These are phyloP conservation scores for Annona cherimola DNA, from an alignment of 164 flowering plant genomes.

Conservation along the genomic window DNA sequence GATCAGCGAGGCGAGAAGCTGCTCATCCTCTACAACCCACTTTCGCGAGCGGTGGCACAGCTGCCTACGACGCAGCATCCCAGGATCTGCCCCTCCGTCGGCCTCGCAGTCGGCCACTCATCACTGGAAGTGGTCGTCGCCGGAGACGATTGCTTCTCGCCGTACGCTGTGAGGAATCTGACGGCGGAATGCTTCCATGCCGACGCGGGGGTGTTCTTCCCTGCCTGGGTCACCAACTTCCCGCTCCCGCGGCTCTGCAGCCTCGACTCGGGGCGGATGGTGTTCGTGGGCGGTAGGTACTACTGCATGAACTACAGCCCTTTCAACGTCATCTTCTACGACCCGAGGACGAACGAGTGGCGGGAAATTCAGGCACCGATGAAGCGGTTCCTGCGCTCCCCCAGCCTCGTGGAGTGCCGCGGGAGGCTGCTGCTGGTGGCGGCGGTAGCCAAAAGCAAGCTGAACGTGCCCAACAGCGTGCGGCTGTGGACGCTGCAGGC, in stretches of 20 bases:
- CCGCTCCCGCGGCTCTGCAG: constrained; percentile 74
- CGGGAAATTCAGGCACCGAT: constrained; percentile 81
- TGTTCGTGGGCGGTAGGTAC: constrained; percentile 39
- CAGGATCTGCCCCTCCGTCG: constrained; percentile 74
- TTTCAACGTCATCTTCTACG: constrained; percentile 56
- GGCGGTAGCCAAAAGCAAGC: constrained; percentile 89
- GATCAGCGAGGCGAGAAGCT: constrained; percentile 58
- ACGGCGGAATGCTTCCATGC: constrained; percentile 68
- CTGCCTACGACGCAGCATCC: constrained; percentile 61
- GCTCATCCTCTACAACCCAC: constrained; percentile 63
- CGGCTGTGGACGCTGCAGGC: constrained; percentile 69
- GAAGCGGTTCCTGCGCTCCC: constrained; percentile 73
- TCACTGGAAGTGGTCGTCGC: constrained; percentile 58
- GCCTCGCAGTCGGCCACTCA: constrained; percentile 38
- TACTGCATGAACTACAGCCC: constrained; percentile 93
- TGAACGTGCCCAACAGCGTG: constrained; percentile 76
- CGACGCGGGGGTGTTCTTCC: constrained; percentile 58
- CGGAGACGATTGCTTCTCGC: constrained; percentile 86
- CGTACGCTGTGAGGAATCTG: constrained; percentile 78
- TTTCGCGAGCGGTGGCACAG: constrained; percentile 40
- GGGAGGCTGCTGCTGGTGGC: constrained; percentile 71
- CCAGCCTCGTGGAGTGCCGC: constrained; percentile 63
- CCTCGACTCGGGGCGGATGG: constrained; percentile 72
- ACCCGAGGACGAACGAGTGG: constrained; percentile 45
- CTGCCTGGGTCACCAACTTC: constrained; percentile 62